Percentiles rank a stretch among this genome's conserved stretches.
These are phyloP conservation scores for Turritis glabra DNA, from an alignment of 345 rosid genomes.

Conservation along the genomic window DNA sequence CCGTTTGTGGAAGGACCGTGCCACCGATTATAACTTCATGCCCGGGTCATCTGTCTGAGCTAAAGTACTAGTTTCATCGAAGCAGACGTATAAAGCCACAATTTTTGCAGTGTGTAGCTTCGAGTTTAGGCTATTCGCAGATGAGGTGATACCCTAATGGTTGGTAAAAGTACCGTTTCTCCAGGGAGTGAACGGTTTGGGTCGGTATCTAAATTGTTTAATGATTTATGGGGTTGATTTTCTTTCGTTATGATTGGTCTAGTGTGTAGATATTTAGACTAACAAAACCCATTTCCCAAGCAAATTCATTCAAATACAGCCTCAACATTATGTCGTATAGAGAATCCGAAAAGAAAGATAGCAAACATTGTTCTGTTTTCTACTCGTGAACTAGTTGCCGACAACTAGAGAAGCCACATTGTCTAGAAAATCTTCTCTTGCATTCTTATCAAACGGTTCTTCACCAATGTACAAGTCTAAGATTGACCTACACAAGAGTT, in stretches of 20 bases:
- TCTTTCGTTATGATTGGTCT: not conserved
- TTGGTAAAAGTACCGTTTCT: not conserved
- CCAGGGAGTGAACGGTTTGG: slow-evolving; percentile 10
- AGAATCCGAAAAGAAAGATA: slow-evolving; percentile 6
- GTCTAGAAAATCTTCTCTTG: slow-evolving; percentile 70
- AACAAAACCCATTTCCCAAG: not conserved
- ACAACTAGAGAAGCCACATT: slow-evolving; percentile 54
- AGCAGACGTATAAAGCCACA: slow-evolving; percentile 22
- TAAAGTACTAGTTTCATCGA: slow-evolving; percentile 44
- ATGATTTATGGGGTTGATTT: slow-evolving; percentile 17
- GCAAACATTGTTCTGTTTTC: slow-evolving; percentile 21
- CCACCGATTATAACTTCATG: slow-evolving; percentile 49
- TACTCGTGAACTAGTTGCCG: not conserved
- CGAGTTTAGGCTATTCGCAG: slow-evolving; percentile 7
- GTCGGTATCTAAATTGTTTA: slow-evolving; percentile 19
- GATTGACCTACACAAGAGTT: slow-evolving; percentile 69
- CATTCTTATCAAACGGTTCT: slow-evolving; percentile 70
- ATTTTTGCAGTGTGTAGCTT: slow-evolving; percentile 40
- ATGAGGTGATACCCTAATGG: slow-evolving; percentile 2
- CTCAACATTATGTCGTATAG: slow-evolving; percentile 8
- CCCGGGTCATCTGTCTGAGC: slow-evolving; percentile 53
- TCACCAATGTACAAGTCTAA: slow-evolving; percentile 83
- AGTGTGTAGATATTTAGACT: slow-evolving; percentile 34
- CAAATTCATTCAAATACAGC: slow-evolving; percentile 18
- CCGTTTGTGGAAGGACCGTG: slow-evolving; percentile 65